Evolutionary conservation across 345 rosid species (phyloP).

Genomic region (Boechera retrofracta): DNA sequence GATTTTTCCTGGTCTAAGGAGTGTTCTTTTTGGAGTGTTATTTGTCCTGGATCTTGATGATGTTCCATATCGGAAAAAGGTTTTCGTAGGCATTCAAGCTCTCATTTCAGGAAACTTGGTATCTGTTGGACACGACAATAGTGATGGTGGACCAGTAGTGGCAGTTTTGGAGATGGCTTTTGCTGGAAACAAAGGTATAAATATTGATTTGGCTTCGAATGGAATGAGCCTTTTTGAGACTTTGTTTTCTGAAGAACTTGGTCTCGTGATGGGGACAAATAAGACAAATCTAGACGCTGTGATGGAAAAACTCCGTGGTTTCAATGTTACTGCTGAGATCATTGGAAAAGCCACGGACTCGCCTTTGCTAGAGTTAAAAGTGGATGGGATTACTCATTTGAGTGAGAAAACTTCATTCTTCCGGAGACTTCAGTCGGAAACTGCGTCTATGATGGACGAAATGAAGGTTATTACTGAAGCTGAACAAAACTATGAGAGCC

Average conservation of each 20-base stretch:
- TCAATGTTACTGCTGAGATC: conserved; percentile 60
- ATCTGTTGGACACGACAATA: conserved; percentile 91
- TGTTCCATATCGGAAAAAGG: conserved; percentile 70
- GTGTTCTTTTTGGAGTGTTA: conserved; percentile 77
- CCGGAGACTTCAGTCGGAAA: no score
- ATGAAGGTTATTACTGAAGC: no score
- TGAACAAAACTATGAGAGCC: no score
- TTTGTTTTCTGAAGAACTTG: conserved; percentile 88
- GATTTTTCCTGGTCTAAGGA: conserved; percentile 78
- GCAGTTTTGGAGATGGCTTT: conserved; percentile 89
- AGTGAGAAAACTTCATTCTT: conserved; percentile 67
- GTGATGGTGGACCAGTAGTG: conserved; percentile 89
- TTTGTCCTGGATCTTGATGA: conserved; percentile 84
- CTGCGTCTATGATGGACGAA: no score
- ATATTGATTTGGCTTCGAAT: conserved; percentile 56
- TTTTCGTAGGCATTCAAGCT: conserved; percentile 73
- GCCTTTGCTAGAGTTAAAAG: conserved; percentile 61
- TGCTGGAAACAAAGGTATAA: conserved; percentile 84
- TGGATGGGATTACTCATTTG: conserved; percentile 63
- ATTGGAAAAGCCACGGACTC: conserved; percentile 73
- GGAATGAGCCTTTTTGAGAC: conserved; percentile 77
- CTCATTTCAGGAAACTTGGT: conserved; percentile 64
- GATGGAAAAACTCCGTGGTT: conserved; percentile 53
- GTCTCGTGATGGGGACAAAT: conserved; percentile 81
- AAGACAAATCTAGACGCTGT: conserved; percentile 61